Percentiles rank a stretch among this genome's conserved stretches.
Evolutionary conservation across 2,329 filamentous ascomycete species (phyloP).

Genomic region (Cladosporium sp.): DNA sequence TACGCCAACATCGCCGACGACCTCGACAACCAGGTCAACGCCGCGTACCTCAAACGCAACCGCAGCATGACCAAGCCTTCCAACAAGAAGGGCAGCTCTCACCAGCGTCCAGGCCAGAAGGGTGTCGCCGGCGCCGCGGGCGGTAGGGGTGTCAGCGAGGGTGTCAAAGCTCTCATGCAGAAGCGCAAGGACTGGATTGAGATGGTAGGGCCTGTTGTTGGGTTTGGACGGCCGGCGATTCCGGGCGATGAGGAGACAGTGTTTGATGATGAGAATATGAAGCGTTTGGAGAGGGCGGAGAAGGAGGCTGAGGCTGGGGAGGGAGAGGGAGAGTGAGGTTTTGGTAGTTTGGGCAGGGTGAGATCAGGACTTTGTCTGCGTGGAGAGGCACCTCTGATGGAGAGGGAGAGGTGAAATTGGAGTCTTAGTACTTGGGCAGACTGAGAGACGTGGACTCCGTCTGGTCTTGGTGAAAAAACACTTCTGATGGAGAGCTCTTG

Average conservation of each 20-base stretch:
- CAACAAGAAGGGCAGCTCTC: constrained; percentile 64
- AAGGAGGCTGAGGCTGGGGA: constrained; percentile 70
- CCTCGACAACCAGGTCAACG: constrained; percentile 88
- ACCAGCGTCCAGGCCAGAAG: constrained; percentile 50
- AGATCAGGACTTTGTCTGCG: background rate
- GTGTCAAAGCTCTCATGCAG: constrained; percentile 89
- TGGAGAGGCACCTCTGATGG: too few species aligned
- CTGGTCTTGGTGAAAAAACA: too few species aligned
- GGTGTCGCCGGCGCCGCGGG: constrained; percentile 64
- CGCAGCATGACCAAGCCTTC: constrained; percentile 91
- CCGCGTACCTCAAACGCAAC: constrained; percentile 92
- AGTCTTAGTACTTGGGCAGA: too few species aligned
- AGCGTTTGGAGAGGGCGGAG: constrained; percentile 66
- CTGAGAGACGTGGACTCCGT: too few species aligned
- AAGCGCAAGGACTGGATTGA: constrained; percentile 83
- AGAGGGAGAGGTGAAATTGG: too few species aligned
- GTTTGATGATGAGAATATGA: constrained; percentile 70
- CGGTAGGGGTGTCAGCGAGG: constrained; percentile 80
- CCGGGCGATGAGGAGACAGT: constrained; percentile 69
- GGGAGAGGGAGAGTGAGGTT: constrained; percentile 22
- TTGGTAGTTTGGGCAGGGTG: too few species aligned
- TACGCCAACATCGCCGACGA: constrained; percentile 97
- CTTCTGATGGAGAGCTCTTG: too few species aligned
- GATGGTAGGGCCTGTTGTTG: constrained; percentile 84
- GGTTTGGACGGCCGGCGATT: constrained; percentile 72